phyloP scores from a whole-genome alignment of 306 rosid genomes.

The Canavalia gladiata region DNA sequence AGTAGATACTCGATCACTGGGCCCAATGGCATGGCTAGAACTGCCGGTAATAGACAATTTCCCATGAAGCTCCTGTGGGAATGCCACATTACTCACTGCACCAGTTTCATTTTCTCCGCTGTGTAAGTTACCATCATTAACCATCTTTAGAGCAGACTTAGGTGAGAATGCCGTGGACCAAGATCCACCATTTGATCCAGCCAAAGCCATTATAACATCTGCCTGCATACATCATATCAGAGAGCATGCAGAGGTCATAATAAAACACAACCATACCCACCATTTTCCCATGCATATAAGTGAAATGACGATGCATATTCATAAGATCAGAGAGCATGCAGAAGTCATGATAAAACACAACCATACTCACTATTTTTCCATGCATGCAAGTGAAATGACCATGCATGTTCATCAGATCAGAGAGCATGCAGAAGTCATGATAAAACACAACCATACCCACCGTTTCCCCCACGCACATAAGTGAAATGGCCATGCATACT shows the following conservation, averaged over 20 bases:
- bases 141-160: conserved; percentile 63
- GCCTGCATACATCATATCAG: conserved; percentile 65
- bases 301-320: too few species aligned
- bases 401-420: conserved; percentile 48
- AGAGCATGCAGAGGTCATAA: conserved; percentile 31
- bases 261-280: conserved; percentile 18
- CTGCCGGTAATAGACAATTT: conserved; percentile 60
- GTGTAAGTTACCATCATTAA: conserved; percentile 61
- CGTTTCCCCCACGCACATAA: background rate
- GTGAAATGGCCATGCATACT: too few species aligned
- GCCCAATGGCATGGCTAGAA: conserved; percentile 62
- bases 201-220: conserved; percentile 95
- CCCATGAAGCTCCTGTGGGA: conserved; percentile 67
- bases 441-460: conserved; percentile 18
- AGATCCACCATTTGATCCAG: conserved; percentile 97
- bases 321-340: conserved; percentile 8
- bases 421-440: conserved; percentile 32
- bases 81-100: conserved; percentile 54
- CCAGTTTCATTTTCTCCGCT: conserved; percentile 78
- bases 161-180: conserved; percentile 91
- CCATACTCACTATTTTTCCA: conserved; percentile 1
- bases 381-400: background rate
- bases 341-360: conserved; percentile 38
- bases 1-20: conserved; percentile 60
- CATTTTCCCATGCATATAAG: background rate